Percentiles rank a stretch among this genome's conserved stretches.
Evolutionary conservation across 495 filamentous ascomycete genomes (phyloP).

Genomic region (Xylaria palmicola): DNA sequence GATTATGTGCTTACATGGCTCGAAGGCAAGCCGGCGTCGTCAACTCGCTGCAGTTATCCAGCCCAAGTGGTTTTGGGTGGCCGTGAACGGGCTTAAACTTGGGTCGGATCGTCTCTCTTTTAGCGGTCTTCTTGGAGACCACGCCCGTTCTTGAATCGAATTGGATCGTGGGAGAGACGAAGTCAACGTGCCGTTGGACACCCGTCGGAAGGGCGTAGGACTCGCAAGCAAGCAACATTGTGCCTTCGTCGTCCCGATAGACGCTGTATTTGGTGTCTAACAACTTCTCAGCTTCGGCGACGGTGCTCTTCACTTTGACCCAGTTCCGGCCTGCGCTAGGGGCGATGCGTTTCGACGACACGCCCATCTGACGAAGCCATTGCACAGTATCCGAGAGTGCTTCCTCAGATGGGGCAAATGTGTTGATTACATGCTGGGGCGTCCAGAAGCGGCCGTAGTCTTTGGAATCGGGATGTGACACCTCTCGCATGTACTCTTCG

Average conservation of each 20-base stretch:
- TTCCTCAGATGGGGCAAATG: slow-evolving; percentile 10
- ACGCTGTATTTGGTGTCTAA: slow-evolving; percentile 32
- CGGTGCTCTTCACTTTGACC: slow-evolving; percentile 3
- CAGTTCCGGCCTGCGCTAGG: slow-evolving; percentile 1
- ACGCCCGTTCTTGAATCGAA: slow-evolving; percentile 21
- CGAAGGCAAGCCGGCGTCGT: slow-evolving; percentile 35
- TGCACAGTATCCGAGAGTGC: background rate
- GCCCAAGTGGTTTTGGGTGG: background rate
- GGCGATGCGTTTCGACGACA: slow-evolving; percentile 10
- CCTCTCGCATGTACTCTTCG: slow-evolving; percentile 28
- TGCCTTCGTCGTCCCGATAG: slow-evolving; percentile 51
- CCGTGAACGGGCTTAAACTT: background rate
- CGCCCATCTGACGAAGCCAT: background rate
- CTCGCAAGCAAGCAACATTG: slow-evolving; percentile 51
- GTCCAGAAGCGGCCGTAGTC: slow-evolving; percentile 29
- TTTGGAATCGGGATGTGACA: slow-evolving; percentile 28
- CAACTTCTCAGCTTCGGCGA: slow-evolving; percentile 36
- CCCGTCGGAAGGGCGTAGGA: slow-evolving; percentile 25
- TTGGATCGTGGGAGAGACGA: slow-evolving; percentile 26
- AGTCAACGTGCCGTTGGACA: slow-evolving; percentile 27
- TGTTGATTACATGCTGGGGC: slow-evolving; percentile 17
- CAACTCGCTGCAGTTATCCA: slow-evolving; percentile 30
- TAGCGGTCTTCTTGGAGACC: background rate
- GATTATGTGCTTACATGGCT: no score
- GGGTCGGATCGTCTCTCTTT: background rate